Base-by-base conservation (phyloP, 2,329 filamentous ascomycete genomes). In the Mycocentrospora acerina region DNA sequence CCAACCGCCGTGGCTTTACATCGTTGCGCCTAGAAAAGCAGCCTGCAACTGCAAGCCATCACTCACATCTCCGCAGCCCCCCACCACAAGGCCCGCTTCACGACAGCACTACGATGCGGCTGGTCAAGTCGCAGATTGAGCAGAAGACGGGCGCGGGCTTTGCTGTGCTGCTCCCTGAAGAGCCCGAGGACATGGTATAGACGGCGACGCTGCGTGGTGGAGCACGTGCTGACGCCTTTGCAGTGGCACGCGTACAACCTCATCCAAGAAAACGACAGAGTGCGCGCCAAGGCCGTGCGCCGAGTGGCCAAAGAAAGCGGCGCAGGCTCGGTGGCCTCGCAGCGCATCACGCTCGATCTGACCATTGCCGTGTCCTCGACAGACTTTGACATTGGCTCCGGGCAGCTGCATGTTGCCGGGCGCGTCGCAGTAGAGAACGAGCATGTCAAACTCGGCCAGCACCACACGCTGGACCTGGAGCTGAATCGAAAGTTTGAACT, bases 401-500 rank as follows among this genome's bases (percentile, higher is more conserved):
- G 79, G 3, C 80, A 86, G 53, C 73, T 88, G 3, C 85, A 88
- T 57, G 82, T 88, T 15, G 78, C 77, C 3, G 85, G 85, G 1
- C 74, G 77, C 32, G 82, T 87, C 10, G 72, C 78, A 5, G 78
- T 78, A 15, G 82, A 87, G 62, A 88, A 85, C 53, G 77, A 81
- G 44, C 75, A 80, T 57, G 84, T 85, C 24, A 82, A 81, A 56
- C 69, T 86, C 13, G 84, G 84, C 12, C 76, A 80, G 47, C 80
- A 80, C 55, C 85, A 88, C 60, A 88, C 85, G 0, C 73, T 88
- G 2, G 91, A 96, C 52, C 78, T 98, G 30, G 91, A 96, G 64
- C 75, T 95, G 41, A 83, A 93, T 57, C 80, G 90, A 28, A 84
- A 90, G 34, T 97, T 97, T 57, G 91, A 87, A 6, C 67, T 98